Evolutionary conservation across 2,329 filamentous ascomycete genomes (phyloP), one percentile per base, ranked within the genome.

Genomic region (Ascosphaera aggregata): DNA sequence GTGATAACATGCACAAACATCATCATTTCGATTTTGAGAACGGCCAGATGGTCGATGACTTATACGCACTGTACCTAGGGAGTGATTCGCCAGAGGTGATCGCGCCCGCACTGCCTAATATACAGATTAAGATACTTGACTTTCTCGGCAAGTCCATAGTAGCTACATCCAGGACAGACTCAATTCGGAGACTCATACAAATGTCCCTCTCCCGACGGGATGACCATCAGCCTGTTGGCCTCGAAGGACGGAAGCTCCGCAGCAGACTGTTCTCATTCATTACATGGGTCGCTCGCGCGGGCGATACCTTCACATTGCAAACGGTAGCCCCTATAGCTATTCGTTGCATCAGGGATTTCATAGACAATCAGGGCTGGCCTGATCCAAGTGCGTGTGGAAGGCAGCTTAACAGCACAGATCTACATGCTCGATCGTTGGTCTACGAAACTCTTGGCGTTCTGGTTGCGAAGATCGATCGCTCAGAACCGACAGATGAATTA

Each of bases 391-490:
- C 55, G 3, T 57, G 49, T 39, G 64, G 64, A 36, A 63, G 71
- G 39, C 67, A 71, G 45, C 54, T 65, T 39, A 66, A 68, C 2
- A 55, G 64, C 9, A 72, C 76, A 37, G 71, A 75, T 40, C 61
- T 76, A 40, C 66, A 69, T 2, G 63, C 93, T 34, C 73, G 86
- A 32, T 76, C 76, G 4, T 75, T 79, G 50, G 84, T 79, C 1
- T 95, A 94, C 54, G 86, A 95, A 54, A 84, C 80, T 0, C 81
- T 95, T 31, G 89, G 86, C 1, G 68, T 89, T 11, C 58, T 95
- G 18, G 74, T 79, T 1, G 54, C 58, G 16, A 60, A 58, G 36
- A 49, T 55, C 9, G 70, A 62, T 9, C 55, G 55, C 34, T 44
- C 46, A 32, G 37, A 46, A 3, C 46, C 47, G 22, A 44, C 48